These are phyloP conservation scores for Dysphania ambrosioides DNA, from an alignment of 148 eudicot species.

Conservation along the genomic window DNA sequence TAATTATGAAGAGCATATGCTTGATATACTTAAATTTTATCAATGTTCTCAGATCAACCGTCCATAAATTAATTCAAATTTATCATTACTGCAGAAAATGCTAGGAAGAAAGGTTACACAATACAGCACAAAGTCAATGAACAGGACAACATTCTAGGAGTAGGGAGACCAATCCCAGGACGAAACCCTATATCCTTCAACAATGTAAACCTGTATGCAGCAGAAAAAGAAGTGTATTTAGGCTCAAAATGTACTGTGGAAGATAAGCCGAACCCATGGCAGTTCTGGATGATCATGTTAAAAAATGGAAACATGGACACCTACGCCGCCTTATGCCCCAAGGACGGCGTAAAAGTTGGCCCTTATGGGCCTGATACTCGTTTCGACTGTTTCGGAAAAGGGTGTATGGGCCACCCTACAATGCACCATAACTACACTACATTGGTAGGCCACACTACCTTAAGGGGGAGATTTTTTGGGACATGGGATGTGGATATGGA, in stretches of 20 bases:
- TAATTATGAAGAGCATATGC: too few species aligned
- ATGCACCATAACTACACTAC: constrained; percentile 39
- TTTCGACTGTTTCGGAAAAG: constrained; percentile 45
- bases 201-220: constrained; percentile 37
- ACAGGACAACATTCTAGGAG: constrained; percentile 40
- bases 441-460: constrained; percentile 15
- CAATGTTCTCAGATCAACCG: too few species aligned
- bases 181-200: background rate
- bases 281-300: constrained; percentile 62
- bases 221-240: constrained; percentile 40
- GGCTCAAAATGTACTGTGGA: constrained; percentile 40
- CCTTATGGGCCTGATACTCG: constrained; percentile 27
- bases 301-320: constrained; percentile 53
- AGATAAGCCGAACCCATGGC: constrained; percentile 48
- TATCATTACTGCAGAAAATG: background rate
- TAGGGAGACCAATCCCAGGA: constrained; percentile 37
- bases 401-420: constrained; percentile 47
- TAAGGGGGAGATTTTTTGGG: constrained; percentile 40
- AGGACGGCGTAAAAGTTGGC: constrained; percentile 32
- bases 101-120: constrained; percentile 3
- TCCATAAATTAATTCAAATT: background rate
- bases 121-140: constrained; percentile 37
- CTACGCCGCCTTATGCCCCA: constrained; percentile 32
- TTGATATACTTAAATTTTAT: too few species aligned
- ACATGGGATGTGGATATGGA: constrained; percentile 42